Base-by-base conservation (phyloP, 495 filamentous ascomycete species). In the Xylona heveae region DNA sequence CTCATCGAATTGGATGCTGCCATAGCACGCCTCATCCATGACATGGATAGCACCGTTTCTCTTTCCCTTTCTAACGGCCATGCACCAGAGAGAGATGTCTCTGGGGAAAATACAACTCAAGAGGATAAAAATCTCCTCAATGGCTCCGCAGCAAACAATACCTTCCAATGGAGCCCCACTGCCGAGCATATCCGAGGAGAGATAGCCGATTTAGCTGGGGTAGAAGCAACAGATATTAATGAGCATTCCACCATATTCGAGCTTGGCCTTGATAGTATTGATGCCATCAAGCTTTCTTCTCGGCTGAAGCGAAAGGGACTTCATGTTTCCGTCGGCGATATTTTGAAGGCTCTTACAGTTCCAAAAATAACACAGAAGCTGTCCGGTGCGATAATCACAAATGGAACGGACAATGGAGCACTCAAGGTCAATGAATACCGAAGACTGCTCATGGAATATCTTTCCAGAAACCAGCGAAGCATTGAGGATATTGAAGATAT, bases 341-440 rank as follows among this genome's bases (percentile, higher is more conserved):
- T 90, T 28, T 72, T 85, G 63, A 67, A 61, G 37, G 56, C 55
- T n/a, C 66, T 68, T 29, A 79, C 67, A 1, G 64, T 88, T 15
- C 48, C 54, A 6, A 58, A 52, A 19, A 66, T 79, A 47, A 29
- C 50, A 3, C 31, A 45, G 25, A 19, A 43, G 10, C 44, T 51
- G 6, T 19, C 8, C 0, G 33, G 30, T 15, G 30, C 24, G 10
- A 24, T 30, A 3, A 8, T 21, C 14, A 12, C 30, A 22, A 7
- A 29, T 8, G 24, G 30, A 7, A 30, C 31, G 9, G 20, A 12
- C n/a, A 17, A 34, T 41, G 3, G 30, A 38, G 0, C 24, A 19
- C 12, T 42, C 30, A 13, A 8, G 25, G 16, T 26, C 37, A 3
- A 40, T 37, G 25, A 16, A n/a, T 18, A 18, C 9, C 23, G 24